Percentiles rank a stretch among this genome's conserved stretches.
Conservation (phyloP, 176 grass and related monocot genomes). For the barley (Hordeum vulgare) region MorexV3_pseudomolecules_assembly NC_058518.1:489761153-489761652, state of each 20-base stretch:
- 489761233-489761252: slow-evolving; percentile 48
- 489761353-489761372: slow-evolving; percentile 68
- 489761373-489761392: slow-evolving; percentile 62
- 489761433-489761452: slow-evolving; percentile 46
- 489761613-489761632: neutral
- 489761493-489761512: slow-evolving; percentile 55
- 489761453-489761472: slow-evolving; percentile 61
- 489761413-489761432: slow-evolving; percentile 63
- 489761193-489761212: slow-evolving; percentile 48
- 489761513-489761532: slow-evolving; percentile 63
- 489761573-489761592: slow-evolving; percentile 46
- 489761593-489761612: neutral
- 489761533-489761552: slow-evolving; percentile 67
- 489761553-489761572: slow-evolving; percentile 46
- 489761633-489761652: neutral
- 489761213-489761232: slow-evolving; percentile 48
- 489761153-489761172: slow-evolving; percentile 39
- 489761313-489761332: neutral
- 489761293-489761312: neutral
- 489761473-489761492: slow-evolving; percentile 54
- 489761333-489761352: accelerated
- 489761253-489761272: slow-evolving; percentile 53
- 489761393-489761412: slow-evolving; percentile 67
- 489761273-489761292: neutral
- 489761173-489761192: slow-evolving; percentile 44